These are phyloP conservation scores for Tuber brumale DNA, from an alignment of 495 filamentous ascomycete species.

Conservation along the genomic window DNA sequence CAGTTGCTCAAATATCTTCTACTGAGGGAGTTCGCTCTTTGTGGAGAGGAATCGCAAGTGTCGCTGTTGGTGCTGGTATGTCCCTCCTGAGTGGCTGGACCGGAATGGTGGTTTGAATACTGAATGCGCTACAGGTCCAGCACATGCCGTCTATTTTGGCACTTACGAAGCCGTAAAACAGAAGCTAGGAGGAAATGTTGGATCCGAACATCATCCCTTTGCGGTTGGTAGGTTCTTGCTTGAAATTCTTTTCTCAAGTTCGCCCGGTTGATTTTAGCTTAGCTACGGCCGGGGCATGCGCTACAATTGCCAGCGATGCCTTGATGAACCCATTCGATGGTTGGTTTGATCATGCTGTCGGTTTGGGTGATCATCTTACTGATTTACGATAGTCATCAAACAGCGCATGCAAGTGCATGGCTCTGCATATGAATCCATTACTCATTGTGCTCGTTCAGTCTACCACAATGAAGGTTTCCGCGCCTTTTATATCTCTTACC, in stretches of 20 bases:
- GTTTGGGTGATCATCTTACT: not conserved
- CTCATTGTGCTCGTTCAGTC: conserved; percentile 76
- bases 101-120: conserved; percentile 12
- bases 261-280: conserved; percentile 10
- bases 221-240: conserved; percentile 63
- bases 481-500: conserved; percentile 98
- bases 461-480: conserved; percentile 80
- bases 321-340: conserved; percentile 99
- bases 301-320: conserved; percentile 93
- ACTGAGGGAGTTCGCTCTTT: conserved; percentile 83
- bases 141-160: conserved; percentile 95
- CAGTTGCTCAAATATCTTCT: conserved; percentile 80
- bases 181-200: conserved; percentile 82
- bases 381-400: conserved; percentile 70
- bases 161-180: conserved; percentile 98
- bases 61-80: conserved; percentile 88
- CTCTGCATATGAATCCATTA: conserved; percentile 77
- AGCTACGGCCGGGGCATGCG: conserved; percentile 88
- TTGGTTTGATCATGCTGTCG: conserved; percentile 45
- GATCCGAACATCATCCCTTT: conserved; percentile 76
- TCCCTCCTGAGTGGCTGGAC: conserved; percentile 11
- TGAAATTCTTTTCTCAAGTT: conserved; percentile 3
- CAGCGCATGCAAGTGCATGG: conserved; percentile 98
- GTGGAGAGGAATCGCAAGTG: conserved; percentile 95
- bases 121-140: conserved; percentile 59